Conservation (phyloP, 192 early-diverging fungal genomes). For the Jimgerdemannia lactiflua region DNA sequence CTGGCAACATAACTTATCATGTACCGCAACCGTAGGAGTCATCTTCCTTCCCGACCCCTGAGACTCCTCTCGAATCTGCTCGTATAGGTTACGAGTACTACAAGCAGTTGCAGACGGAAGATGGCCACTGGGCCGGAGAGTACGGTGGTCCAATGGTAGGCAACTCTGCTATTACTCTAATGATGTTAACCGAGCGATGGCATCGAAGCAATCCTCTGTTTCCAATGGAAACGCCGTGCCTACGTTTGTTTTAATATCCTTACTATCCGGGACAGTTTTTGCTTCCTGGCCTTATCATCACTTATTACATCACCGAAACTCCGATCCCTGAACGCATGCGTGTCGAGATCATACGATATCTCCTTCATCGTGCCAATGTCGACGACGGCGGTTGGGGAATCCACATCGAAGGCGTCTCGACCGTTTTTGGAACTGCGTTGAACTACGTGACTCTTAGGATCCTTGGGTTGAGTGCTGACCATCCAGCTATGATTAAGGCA, state of each 20-base stretch:
- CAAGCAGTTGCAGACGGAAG: slow-evolving; percentile 79
- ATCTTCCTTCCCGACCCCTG: slow-evolving; percentile 51
- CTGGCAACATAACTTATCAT: background rate
- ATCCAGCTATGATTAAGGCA: slow-evolving; percentile 83
- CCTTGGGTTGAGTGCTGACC: slow-evolving; percentile 80
- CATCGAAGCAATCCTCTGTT: background rate
- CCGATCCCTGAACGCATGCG: slow-evolving; percentile 59
- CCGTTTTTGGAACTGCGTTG: slow-evolving; percentile 93
- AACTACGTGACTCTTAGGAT: slow-evolving; percentile 92
- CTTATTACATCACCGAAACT: slow-evolving; percentile 81
- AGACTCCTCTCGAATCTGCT: slow-evolving; percentile 77
- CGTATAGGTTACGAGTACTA: slow-evolving; percentile 92
- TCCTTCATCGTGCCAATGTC: slow-evolving; percentile 75
- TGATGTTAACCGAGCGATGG: background rate
- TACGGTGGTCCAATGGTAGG: slow-evolving; percentile 90
- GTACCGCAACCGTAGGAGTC: slow-evolving; percentile 35
- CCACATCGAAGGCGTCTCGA: slow-evolving; percentile 90
- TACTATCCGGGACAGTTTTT: slow-evolving; percentile 55
- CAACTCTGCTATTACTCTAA: background rate
- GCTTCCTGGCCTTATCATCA: slow-evolving; percentile 86
- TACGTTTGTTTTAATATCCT: background rate
- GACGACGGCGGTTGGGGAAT: slow-evolving; percentile 98
- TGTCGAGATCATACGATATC: slow-evolving; percentile 84
- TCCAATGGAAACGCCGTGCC: background rate
- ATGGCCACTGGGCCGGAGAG: slow-evolving; percentile 95